Percentiles rank a stretch among this genome's conserved stretches.
These are phyloP conservation scores for Clavaria fumosa DNA, from an alignment of 768 basidiomycete genomes.

Conservation along the genomic window DNA sequence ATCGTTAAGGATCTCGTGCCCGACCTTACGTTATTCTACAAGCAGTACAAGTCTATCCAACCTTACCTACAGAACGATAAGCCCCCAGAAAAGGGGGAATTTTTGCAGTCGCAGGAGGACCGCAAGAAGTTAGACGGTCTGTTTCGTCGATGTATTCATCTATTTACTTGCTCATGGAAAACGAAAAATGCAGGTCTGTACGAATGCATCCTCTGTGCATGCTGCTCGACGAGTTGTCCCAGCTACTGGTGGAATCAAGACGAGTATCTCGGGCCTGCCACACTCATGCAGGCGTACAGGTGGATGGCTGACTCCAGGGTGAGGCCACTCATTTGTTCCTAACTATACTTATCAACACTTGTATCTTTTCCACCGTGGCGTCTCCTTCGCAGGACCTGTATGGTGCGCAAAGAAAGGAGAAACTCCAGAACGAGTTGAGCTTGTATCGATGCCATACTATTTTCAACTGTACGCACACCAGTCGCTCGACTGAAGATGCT, in stretches of 20 bases:
- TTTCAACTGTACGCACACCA: conserved; percentile 66
- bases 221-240: conserved; percentile 96
- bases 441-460: conserved; percentile 98
- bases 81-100: conserved; percentile 64
- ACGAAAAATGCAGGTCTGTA: conserved; percentile 36
- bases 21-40: conserved; percentile 85
- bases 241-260: conserved; percentile 99
- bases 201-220: conserved; percentile 94
- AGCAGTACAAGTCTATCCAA: conserved; percentile 99
- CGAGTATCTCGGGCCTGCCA: conserved; percentile 94
- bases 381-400: conserved; percentile 45
- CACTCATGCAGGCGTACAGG: conserved; percentile 90
- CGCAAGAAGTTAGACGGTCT: conserved; percentile 86
- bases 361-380: no score
- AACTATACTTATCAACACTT: conserved; percentile 1
- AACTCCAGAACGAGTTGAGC: conserved; percentile 90
- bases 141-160: neutral
- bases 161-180: neutral
- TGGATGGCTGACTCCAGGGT: conserved; percentile 98
- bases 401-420: conserved; percentile 70
- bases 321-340: conserved; percentile 16
- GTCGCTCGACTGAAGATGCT: conserved; percentile 3
- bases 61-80: conserved; percentile 92
- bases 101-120: conserved; percentile 81
- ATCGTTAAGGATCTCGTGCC: conserved; percentile 97